Percentiles rank a stretch among this genome's conserved stretches.
Conservation (phyloP, 495 filamentous ascomycete genomes). For the Penicillium cosmopolitanum region DNA sequence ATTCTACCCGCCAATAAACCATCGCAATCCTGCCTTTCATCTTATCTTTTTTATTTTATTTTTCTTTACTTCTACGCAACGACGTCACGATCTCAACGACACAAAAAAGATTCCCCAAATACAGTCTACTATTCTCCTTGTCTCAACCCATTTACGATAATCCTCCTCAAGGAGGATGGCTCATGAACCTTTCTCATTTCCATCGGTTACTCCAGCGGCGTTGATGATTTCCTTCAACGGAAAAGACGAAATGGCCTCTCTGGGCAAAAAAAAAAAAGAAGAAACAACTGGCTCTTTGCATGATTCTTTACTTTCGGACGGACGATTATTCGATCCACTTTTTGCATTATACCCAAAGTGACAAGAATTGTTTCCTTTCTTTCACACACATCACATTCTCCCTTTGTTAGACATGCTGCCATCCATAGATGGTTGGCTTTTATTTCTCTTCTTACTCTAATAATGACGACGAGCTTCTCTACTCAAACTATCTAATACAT, state of each 20-base stretch:
- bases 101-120: conserved; percentile 22
- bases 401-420: background rate
- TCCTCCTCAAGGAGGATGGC: conserved; percentile 5
- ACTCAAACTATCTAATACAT: background rate
- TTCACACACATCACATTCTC: conserved; percentile 8
- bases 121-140: background rate
- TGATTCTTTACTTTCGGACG: conserved; percentile 19
- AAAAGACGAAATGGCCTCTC: conserved; percentile 4
- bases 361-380: conserved; percentile 10
- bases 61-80: conserved; percentile 15
- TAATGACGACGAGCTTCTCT: background rate
- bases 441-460: background rate
- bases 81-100: conserved; percentile 33
- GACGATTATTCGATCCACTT: conserved; percentile 18
- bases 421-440: background rate
- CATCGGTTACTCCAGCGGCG: conserved; percentile 12
- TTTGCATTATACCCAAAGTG: conserved; percentile 28
- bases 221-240: conserved; percentile 4
- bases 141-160: conserved; percentile 19
- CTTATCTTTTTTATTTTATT: background rate
- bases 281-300: conserved; percentile 11
- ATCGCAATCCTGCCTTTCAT: background rate
- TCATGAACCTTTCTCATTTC: conserved; percentile 5
- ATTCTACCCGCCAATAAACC: conserved; percentile 27
- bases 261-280: conserved; percentile 16